Evolutionary conservation across 768 basidiomycete genomes (phyloP).

Genomic region (Lanmaoa pseudosensibilis): DNA sequence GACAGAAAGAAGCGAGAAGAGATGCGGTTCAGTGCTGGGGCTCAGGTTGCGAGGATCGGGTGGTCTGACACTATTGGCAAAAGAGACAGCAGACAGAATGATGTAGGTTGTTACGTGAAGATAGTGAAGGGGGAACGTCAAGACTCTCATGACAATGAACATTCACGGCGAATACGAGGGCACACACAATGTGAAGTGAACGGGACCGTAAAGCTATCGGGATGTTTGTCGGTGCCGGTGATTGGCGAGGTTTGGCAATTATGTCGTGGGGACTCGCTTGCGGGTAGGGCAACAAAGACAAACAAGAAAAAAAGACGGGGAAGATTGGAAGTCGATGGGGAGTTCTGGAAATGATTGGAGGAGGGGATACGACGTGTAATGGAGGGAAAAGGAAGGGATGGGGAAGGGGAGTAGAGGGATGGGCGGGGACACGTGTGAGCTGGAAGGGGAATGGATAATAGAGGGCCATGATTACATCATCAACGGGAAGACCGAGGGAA

Average conservation of each 20-base stretch:
- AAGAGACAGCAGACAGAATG: neutral
- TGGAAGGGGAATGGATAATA: neutral
- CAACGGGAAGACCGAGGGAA: slow-evolving; percentile 1
- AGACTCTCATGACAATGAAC: slow-evolving; percentile 5
- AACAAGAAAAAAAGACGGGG: neutral
- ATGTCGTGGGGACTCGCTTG: neutral
- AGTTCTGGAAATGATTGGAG: slow-evolving; percentile 6
- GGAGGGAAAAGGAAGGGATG: neutral
- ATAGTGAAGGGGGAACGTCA: neutral
- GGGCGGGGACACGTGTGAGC: neutral
- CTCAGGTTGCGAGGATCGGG: no score
- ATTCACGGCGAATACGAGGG: slow-evolving; percentile 5
- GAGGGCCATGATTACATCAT: slow-evolving; percentile 19
- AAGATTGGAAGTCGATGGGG: neutral
- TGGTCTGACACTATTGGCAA: neutral
- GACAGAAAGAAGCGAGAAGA: neutral
- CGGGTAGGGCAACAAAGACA: neutral
- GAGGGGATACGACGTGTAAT: neutral
- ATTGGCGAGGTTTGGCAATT: neutral
- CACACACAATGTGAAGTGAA: neutral
- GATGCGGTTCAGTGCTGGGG: neutral
- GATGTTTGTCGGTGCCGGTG: slow-evolving; percentile 6
- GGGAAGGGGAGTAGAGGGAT: neutral
- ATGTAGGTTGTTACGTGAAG: neutral
- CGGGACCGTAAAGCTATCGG: neutral